Evolutionary conservation across 306 rosid species (phyloP), one percentile per base, ranked within the genome.

Genomic region (Lotus japonicus): DNA sequence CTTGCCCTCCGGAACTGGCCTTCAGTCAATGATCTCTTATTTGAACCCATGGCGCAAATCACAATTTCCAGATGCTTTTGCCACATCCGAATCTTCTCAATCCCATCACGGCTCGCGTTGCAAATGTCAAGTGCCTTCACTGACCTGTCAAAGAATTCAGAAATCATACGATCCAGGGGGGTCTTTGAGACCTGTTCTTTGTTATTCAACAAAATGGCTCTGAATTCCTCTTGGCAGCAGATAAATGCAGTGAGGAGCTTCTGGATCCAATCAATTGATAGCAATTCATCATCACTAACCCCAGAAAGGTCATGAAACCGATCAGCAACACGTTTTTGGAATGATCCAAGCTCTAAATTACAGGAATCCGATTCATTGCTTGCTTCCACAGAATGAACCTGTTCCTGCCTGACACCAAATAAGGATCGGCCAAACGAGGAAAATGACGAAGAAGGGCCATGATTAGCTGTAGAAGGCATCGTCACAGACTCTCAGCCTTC

Each of bases 51-150:
- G 16, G 98, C 95, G 70, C 80, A 79, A 50, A 80, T 62, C 26
- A 88, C 90, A 50, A 94, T 94, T 63, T 87, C 94, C 70, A 89
- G 74, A 62, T 81, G 87, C 72, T 85, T 89, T 70, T 87, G 91
- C 91, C 85, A 87, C 51, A 33, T 35, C 6, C 85, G 84, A 31
- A 89, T 74, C 82, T 74, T 87, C 80, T 89, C 94, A 46, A 87
- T 70, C 81, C 89, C 96, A 53, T 85, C 88, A 6, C 94, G 81
- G 33, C 78, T 71, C 3, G 89, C 94, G 67, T 89, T 89, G 64
- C 96, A 89, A 38, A 89, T 87, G 49, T 89, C 94, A 53, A 89
- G 96, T 2, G 91, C 94, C 84, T 89, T 87, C 78, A 89, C 85
- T 10, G 89, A 79, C 69, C 86, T 83, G 43, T 87, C 96, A 19